phyloP scores from a whole-genome alignment of 2,329 filamentous ascomycete genomes.

The Cladosporium sp. region DNA sequence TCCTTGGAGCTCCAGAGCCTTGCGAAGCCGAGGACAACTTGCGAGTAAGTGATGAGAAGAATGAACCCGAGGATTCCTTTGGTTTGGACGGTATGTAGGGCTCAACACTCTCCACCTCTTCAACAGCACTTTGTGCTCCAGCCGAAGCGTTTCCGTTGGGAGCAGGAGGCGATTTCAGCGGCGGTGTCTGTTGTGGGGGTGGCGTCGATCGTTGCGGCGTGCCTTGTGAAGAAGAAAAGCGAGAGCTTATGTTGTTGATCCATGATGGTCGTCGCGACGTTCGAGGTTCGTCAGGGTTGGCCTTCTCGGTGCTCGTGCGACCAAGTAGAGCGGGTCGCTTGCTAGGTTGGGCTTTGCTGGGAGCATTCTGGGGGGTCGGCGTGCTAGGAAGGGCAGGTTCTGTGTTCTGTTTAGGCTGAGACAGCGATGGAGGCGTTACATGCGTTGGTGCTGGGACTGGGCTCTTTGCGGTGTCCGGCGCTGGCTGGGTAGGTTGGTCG shows the following conservation, averaged over 20 bases:
- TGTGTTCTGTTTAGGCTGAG: constrained; percentile 8
- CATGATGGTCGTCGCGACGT: constrained; percentile 63
- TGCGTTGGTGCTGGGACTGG: not conserved
- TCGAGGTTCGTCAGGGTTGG: constrained; percentile 20
- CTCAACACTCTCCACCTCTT: constrained; percentile 36
- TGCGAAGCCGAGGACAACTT: constrained; percentile 64
- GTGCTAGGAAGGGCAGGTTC: constrained; percentile 7
- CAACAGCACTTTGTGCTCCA: constrained; percentile 16
- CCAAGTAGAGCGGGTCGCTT: constrained; percentile 40
- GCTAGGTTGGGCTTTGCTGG: constrained; percentile 18
- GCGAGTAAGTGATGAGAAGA: constrained; percentile 76
- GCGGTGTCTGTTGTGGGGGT: constrained; percentile 11
- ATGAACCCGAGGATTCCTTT: constrained; percentile 61
- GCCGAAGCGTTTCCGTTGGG: constrained; percentile 49
- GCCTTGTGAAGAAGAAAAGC: constrained; percentile 60
- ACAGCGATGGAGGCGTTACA: constrained; percentile 9
- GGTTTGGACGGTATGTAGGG: constrained; percentile 74
- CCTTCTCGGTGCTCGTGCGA: constrained; percentile 36
- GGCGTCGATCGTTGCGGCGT: constrained; percentile 19
- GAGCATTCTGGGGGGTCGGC: constrained; percentile 22
- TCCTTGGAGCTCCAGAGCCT: constrained; percentile 43
- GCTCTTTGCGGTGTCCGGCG: not conserved
- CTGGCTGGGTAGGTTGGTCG: constrained; percentile 1
- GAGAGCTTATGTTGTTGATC: constrained; percentile 90
- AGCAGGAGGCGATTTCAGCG: constrained; percentile 21